Conservation (phyloP, 2,329 filamentous ascomycete genomes). For the Botrytis fabae region DNA sequence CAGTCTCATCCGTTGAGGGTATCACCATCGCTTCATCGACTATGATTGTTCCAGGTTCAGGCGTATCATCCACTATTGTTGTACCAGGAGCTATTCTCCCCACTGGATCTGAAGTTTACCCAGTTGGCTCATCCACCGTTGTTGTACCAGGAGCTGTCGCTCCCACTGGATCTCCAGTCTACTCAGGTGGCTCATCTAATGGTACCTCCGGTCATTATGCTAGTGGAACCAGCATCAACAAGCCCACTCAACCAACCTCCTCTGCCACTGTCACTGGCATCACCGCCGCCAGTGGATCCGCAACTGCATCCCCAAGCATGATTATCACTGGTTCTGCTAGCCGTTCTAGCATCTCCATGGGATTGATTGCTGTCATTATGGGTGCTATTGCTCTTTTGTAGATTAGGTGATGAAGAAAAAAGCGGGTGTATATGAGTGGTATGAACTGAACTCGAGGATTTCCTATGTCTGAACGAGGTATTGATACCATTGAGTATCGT, state of each 20-base stretch:
- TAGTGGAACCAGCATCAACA: neutral
- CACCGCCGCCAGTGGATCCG: neutral
- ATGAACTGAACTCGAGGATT: conserved; percentile 1
- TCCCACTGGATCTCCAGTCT: neutral
- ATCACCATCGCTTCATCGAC: neutral
- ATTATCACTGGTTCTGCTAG: conserved; percentile 10
- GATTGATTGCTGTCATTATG: conserved; percentile 5
- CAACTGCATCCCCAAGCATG: neutral
- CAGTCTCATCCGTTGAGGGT: neutral
- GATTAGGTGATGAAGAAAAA: neutral
- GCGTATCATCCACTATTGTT: neutral
- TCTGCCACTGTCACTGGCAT: neutral
- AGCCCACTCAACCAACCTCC: neutral
- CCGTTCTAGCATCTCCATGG: conserved; percentile 11
- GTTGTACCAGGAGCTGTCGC: neutral
- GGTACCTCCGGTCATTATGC: neutral
- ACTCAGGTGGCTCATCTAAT: neutral
- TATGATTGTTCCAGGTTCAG: neutral
- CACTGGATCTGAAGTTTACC: neutral
- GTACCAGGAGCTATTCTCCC: neutral
- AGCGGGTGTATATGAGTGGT: neutral
- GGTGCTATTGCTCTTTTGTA: conserved; percentile 17
- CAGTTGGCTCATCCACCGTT: neutral
- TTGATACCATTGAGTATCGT: neutral
- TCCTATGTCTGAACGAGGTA: conserved; percentile 12